phyloP scores from a whole-genome alignment of 2,329 filamentous ascomycete genomes.

The Rhynchosporium agropyri region DNA sequence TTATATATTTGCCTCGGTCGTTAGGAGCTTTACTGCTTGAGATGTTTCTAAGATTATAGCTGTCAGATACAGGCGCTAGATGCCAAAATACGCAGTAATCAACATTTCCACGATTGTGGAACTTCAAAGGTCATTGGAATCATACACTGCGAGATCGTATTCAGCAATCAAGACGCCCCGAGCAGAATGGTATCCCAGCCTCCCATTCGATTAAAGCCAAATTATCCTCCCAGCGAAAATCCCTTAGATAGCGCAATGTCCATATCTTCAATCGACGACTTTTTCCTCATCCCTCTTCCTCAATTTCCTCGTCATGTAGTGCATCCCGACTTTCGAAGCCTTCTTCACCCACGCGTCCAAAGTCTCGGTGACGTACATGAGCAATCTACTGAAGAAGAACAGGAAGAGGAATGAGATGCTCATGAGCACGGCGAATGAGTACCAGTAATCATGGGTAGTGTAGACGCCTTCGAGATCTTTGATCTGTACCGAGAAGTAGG shows the following conservation, averaged over 20 bases:
- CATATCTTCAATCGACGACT: neutral
- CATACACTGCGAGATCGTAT: neutral
- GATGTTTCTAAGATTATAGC: too few relatives aligned
- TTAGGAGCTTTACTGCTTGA: too few relatives aligned
- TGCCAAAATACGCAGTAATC: too few relatives aligned
- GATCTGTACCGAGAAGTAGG: constrained; percentile 72
- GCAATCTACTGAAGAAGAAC: constrained; percentile 53
- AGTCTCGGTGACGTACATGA: constrained; percentile 51
- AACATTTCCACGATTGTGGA: too few relatives aligned
- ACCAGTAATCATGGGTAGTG: constrained; percentile 66
- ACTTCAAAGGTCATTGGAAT: neutral
- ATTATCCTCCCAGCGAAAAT: too few relatives aligned
- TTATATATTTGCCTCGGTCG: too few relatives aligned
- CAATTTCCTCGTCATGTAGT: constrained; percentile 12
- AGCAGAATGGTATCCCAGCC: neutral
- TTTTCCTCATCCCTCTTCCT: constrained; percentile 13
- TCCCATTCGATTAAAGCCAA: neutral
- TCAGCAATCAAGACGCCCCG: too few relatives aligned
- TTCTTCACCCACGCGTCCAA: constrained; percentile 43
- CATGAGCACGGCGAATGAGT: constrained; percentile 65
- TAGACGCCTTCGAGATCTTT: constrained; percentile 58
- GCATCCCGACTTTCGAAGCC: constrained; percentile 6
- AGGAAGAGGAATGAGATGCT: constrained; percentile 60
- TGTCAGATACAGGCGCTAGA: too few relatives aligned
- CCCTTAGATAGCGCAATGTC: too few relatives aligned